phyloP scores from a whole-genome alignment of 805 yeast genomes.

The Candida awuae region DNA sequence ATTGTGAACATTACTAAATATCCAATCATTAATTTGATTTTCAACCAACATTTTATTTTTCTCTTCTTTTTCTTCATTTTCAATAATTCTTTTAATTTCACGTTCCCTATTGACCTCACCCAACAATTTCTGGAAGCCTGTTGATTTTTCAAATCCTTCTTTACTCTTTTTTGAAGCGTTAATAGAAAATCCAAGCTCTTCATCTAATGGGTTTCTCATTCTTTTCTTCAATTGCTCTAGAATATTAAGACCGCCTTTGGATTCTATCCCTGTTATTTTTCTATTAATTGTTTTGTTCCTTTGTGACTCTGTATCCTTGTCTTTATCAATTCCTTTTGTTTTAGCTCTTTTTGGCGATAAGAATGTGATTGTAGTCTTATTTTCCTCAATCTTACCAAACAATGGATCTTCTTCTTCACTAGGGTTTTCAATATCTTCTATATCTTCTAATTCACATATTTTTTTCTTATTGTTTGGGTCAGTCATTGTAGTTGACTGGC shows the following conservation, averaged over 20 bases:
- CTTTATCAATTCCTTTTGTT: not conserved
- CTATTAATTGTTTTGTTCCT: not conserved
- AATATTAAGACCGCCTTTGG: not conserved
- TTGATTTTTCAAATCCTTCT: not conserved
- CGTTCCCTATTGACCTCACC: conserved; percentile 2
- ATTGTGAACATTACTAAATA: not conserved
- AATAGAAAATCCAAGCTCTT: conserved; percentile 10
- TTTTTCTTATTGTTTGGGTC: too few relatives aligned
- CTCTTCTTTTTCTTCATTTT: not conserved
- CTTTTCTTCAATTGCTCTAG: conserved; percentile 2
- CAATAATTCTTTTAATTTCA: not conserved
- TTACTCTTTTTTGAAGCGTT: not conserved
- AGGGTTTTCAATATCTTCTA: conserved; percentile 1
- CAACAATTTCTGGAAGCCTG: not conserved
- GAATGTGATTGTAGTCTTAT: not conserved
- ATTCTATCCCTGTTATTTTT: not conserved
- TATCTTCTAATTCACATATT: not conserved
- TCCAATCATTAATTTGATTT: conserved; percentile 2
- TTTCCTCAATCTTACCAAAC: conserved; percentile 6
- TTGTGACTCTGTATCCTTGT: not conserved
- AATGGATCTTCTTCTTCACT: conserved; percentile 6
- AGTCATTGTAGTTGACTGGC: too few relatives aligned
- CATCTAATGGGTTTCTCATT: conserved; percentile 7
- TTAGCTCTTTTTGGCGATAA: conserved; percentile 4
- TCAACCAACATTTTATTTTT: not conserved